Conservation (phyloP, 257 asterid species). For the Solanum gandarillasii region DNA sequence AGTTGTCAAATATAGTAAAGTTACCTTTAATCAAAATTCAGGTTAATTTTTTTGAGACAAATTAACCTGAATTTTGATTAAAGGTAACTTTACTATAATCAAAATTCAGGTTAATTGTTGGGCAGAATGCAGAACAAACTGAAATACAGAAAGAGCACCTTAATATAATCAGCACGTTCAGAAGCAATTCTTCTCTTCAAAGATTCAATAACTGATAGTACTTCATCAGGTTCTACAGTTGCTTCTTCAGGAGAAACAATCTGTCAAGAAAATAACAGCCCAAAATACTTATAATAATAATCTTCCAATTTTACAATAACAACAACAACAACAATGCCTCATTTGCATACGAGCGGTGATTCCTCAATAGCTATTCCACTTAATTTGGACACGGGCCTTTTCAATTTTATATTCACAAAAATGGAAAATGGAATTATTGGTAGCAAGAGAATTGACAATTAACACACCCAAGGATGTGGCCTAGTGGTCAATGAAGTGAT, state of each 20-base stretch:
- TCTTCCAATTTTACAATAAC: not conserved
- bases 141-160: slow-evolving; percentile 38
- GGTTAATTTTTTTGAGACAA: not conserved
- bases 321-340: not conserved
- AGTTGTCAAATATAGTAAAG: not conserved
- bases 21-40: slow-evolving; percentile 2
- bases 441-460: not conserved
- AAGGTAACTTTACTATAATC: not conserved
- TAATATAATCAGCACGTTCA: slow-evolving; percentile 48
- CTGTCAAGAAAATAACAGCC: slow-evolving; percentile 25
- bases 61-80: too few species aligned
- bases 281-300: not conserved
- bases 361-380: not conserved
- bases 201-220: slow-evolving; percentile 48
- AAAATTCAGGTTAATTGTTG: slow-evolving; percentile 3
- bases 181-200: slow-evolving; percentile 55
- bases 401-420: not conserved
- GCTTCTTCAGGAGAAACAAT: slow-evolving; percentile 25
- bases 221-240: slow-evolving; percentile 28
- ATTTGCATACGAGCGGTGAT: not conserved
- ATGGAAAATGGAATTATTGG: not conserved
- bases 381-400: not conserved
- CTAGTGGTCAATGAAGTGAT: not conserved
- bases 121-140: not conserved
- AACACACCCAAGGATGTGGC: not conserved